A percentile compares a stretch with the other conserved stretches of the same genome.
Evolutionary conservation across 768 basidiomycete genomes (phyloP).

Genomic region (Tricholoma sp.): DNA sequence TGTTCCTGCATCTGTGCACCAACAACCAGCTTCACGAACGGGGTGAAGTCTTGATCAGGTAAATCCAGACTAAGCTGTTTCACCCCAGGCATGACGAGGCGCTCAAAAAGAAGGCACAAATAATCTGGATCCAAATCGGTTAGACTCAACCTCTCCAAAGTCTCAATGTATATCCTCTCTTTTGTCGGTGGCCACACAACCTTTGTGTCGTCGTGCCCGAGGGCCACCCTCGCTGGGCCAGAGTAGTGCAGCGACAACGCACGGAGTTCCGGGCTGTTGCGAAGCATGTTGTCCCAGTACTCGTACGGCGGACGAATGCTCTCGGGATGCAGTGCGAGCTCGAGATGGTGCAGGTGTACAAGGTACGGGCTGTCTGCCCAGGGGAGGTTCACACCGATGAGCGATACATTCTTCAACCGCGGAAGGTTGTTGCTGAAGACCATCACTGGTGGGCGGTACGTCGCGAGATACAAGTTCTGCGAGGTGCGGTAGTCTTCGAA

Average conservation of each 20-base stretch:
- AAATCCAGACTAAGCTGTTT: constrained; percentile 43
- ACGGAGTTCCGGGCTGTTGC: constrained; percentile 39
- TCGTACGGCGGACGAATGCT: constrained; percentile 51
- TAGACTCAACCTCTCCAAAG: constrained; percentile 42
- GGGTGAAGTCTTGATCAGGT: constrained; percentile 50
- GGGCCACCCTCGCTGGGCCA: constrained; percentile 36
- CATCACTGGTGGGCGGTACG: constrained; percentile 52
- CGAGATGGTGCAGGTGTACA: constrained; percentile 41
- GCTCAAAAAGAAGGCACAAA: constrained; percentile 40
- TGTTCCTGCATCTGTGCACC: constrained; percentile 3
- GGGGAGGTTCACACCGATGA: constrained; percentile 63
- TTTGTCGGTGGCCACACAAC: constrained; percentile 29
- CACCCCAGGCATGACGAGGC: constrained; percentile 41
- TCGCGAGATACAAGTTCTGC: constrained; percentile 48
- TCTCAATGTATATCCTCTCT: constrained; percentile 30
- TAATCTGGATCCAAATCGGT: constrained; percentile 55
- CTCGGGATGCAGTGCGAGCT: constrained; percentile 57
- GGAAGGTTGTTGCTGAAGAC: constrained; percentile 53
- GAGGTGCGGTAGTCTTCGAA: constrained; percentile 51
- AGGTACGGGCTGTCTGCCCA: constrained; percentile 51
- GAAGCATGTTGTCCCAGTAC: constrained; percentile 52
- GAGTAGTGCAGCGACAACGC: constrained; percentile 54
- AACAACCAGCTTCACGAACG: constrained; percentile 37
- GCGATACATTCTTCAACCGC: constrained; percentile 46
- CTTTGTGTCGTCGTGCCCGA: constrained; percentile 24